phyloP scores from a whole-genome alignment of 78 protist species.

The Carpediemonas membranifera region DNA sequence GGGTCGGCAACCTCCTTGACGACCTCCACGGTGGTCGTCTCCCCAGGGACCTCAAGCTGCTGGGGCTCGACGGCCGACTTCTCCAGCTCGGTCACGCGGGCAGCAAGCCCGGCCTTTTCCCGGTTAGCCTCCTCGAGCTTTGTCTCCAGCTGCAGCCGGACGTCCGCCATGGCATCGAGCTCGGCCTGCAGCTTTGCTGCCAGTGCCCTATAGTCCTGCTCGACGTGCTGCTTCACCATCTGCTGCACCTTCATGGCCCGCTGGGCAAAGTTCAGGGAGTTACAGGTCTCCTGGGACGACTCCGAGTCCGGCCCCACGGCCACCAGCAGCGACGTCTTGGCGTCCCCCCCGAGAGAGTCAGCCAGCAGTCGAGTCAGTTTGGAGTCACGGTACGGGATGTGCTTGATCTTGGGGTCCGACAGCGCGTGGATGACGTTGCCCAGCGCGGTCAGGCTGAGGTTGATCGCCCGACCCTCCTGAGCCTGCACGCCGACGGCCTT shows the following conservation, averaged over 20 bases:
- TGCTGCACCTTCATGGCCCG: background rate
- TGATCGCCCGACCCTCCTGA: conserved; percentile 18
- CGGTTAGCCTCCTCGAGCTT: too few species aligned
- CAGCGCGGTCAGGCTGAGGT: conserved; percentile 56
- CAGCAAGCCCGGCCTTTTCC: too few species aligned
- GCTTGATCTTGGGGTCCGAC: conserved; percentile 31
- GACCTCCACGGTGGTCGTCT: too few species aligned
- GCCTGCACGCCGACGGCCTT: background rate
- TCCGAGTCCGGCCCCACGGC: background rate
- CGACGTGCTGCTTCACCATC: background rate
- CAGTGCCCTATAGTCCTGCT: conserved; percentile 4
- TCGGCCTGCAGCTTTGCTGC: background rate
- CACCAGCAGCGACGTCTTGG: conserved; percentile 24
- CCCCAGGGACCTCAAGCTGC: too few species aligned
- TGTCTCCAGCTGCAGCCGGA: too few species aligned
- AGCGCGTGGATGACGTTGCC: conserved; percentile 74
- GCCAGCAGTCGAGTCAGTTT: conserved; percentile 76
- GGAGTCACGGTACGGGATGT: conserved; percentile 77
- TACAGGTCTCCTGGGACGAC: background rate
- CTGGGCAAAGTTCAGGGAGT: background rate
- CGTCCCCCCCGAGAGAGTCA: conserved; percentile 77
- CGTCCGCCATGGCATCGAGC: background rate
- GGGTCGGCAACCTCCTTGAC: too few species aligned
- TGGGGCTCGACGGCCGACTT: too few species aligned
- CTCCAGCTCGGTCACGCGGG: too few species aligned